Percentiles rank a stretch among this genome's conserved stretches.
Conservation (phyloP, 305 asterid genomes). For the Striga hermonthica region DNA sequence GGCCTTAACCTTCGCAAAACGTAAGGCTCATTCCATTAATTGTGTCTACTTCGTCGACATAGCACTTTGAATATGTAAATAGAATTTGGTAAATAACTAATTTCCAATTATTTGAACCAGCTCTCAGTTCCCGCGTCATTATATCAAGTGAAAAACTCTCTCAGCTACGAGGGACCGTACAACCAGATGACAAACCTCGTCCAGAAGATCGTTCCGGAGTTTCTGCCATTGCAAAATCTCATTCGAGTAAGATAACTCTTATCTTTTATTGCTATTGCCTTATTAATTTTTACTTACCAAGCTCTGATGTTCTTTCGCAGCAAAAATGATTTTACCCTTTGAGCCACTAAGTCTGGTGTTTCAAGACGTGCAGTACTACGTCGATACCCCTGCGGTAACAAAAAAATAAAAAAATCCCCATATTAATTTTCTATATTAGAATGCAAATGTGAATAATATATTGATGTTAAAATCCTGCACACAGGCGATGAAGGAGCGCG, state of each 20-base stretch:
- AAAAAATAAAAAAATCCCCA: not conserved
- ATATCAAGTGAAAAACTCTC: constrained; percentile 45
- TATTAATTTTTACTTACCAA: not conserved
- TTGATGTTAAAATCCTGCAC: not conserved
- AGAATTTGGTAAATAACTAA: not conserved
- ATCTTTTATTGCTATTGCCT: not conserved
- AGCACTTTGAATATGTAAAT: not conserved
- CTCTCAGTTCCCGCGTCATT: constrained; percentile 40
- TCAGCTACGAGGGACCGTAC: constrained; percentile 30
- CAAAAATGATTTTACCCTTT: constrained; percentile 53
- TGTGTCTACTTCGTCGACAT: not conserved
- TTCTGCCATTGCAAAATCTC: constrained; percentile 27
- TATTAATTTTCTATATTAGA: too few relatives aligned
- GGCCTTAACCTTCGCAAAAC: constrained; percentile 41
- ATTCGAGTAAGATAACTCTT: constrained; percentile 16
- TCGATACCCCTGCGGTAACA: constrained; percentile 49
- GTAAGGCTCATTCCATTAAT: constrained; percentile 29
- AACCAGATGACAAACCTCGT: constrained; percentile 3
- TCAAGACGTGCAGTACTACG: constrained; percentile 50
- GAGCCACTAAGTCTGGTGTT: constrained; percentile 48
- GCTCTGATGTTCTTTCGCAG: constrained; percentile 43
- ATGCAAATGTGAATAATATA: not conserved
- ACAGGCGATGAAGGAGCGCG: constrained; percentile 53
- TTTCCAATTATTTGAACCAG: constrained; percentile 27
- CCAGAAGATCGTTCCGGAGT: constrained; percentile 25